Base-by-base conservation (phyloP, 1,284 basidiomycete species). In the Ustilago trichophora region DNA sequence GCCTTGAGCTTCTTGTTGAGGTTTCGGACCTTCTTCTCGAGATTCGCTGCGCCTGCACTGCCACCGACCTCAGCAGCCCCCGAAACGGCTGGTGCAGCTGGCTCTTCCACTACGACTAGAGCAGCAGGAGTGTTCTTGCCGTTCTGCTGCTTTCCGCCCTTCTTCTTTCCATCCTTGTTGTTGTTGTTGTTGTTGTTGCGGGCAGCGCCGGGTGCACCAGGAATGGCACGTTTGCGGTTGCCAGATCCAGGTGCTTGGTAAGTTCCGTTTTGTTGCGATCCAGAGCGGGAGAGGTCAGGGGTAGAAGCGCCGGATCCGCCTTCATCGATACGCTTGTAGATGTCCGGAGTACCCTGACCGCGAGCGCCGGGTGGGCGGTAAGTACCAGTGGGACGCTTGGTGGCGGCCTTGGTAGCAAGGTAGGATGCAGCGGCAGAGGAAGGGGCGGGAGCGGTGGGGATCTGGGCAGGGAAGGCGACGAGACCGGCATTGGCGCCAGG, bases 1-100 rank as follows among this genome's bases (percentile, higher is more conserved):
- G 92, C 93, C 82, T 95, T 68, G 55, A 92, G 91, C 89, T 96
- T 95, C 86, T 97, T 97, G 79, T 87, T 92, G 80, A 97, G 77
- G 82, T 95, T 96, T 71, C 94, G 85, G 80, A 82, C 67, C 72
- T 82, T 83, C 71, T 84, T 84, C 45, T 84, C 83, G 18, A 68
- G 26, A 9, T 66, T 70, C 2, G 68, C 71, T 10, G 69, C 75
- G 18, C 56, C 53, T 18, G 55, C 33, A 38, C 51, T 55, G 5
- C 73, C 73, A 4, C 68, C 70, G 10, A 77, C 75, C 41, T 79
- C 76, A 26, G 64, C 57, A 31, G 66, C 62, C 27, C 66, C 58
- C 6, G 57, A 46, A 18, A 43, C 48, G 4, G 48, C 22, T 19
- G 58, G 29, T 25, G 48, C 51, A 38, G 49, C 37, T 16, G 65